Evolutionary conservation across 352 stramenopile genomes (phyloP).

Genomic region (Phytopythium cucurbitacearum): DNA sequence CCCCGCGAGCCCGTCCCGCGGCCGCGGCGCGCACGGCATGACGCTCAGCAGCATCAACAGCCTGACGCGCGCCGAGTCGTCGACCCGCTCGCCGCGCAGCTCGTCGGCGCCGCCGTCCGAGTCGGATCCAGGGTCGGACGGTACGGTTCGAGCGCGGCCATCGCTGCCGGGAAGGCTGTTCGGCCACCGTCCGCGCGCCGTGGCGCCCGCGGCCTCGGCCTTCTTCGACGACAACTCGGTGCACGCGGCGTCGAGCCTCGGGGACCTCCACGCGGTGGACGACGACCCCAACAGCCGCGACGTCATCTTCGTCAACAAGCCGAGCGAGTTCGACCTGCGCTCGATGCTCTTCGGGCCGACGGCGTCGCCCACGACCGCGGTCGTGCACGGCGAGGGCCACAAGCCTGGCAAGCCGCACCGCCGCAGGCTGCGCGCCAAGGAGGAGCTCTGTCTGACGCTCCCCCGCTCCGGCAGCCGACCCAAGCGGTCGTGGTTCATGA

Average conservation of each 20-base stretch:
- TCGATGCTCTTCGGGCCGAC: constrained; percentile 3
- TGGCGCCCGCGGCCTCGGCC: not conserved
- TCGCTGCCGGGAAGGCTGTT: constrained; percentile 1
- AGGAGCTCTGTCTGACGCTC: constrained; percentile 57
- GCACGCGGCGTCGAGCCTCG: not conserved
- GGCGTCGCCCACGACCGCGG: not conserved
- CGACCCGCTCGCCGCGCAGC: constrained; percentile 1
- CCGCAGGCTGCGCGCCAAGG: constrained; percentile 33
- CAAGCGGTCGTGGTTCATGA: constrained; percentile 63
- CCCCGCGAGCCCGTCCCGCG: no score
- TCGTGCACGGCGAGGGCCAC: not conserved
- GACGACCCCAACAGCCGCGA: constrained; percentile 1
- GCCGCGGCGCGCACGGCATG: no score
- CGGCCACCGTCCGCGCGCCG: constrained; percentile 2
- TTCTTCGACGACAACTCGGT: constrained; percentile 5
- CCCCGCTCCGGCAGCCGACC: constrained; percentile 23
- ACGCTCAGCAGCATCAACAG: constrained; percentile 1
- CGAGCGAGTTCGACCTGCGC: constrained; percentile 3
- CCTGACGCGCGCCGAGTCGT: constrained; percentile 1
- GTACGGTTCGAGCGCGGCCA: not conserved
- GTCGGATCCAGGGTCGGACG: not conserved
- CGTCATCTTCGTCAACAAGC: constrained; percentile 6
- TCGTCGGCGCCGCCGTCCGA: not conserved
- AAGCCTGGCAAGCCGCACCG: not conserved
- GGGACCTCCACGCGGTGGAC: not conserved